Evolutionary conservation across 257 asterid species (phyloP).

Genomic region (Catharanthus roseus): DNA sequence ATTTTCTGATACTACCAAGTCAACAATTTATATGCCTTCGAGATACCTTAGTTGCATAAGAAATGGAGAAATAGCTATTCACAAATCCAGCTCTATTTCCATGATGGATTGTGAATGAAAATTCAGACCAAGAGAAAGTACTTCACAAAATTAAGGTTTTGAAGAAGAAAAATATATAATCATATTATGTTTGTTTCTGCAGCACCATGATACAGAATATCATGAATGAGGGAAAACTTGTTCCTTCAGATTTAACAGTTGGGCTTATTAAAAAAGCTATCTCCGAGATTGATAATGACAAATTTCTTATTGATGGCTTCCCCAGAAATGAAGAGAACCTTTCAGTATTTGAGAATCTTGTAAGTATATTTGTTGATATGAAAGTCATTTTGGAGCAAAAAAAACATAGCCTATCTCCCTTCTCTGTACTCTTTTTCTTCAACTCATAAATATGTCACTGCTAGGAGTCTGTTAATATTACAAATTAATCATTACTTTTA

Average conservation of each 20-base stretch:
- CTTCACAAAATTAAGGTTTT: background rate
- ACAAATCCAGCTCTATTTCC: background rate
- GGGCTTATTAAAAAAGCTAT: slow-evolving; percentile 73
- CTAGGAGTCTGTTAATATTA: background rate
- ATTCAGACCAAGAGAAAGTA: background rate
- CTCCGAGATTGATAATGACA: slow-evolving; percentile 55
- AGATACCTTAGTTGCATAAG: background rate
- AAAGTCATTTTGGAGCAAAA: background rate
- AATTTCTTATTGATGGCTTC: slow-evolving; percentile 87
- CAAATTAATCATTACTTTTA: background rate
- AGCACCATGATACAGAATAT: slow-evolving; percentile 77
- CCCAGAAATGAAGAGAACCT: slow-evolving; percentile 94
- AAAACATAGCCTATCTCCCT: background rate
- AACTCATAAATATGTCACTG: background rate
- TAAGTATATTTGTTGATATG: slow-evolving; percentile 30
- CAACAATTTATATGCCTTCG: background rate
- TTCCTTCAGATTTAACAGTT: slow-evolving; percentile 82
- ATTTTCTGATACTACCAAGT: background rate
- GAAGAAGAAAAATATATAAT: background rate
- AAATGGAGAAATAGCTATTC: background rate
- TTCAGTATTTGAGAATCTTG: slow-evolving; percentile 71
- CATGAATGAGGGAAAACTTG: slow-evolving; percentile 84
- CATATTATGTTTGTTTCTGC: slow-evolving; percentile 5
- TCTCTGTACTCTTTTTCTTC: background rate
- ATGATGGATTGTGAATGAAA: background rate